These are phyloP conservation scores for Brassica juncea DNA, from an alignment of 345 rosid genomes.

Conservation along the genomic window DNA sequence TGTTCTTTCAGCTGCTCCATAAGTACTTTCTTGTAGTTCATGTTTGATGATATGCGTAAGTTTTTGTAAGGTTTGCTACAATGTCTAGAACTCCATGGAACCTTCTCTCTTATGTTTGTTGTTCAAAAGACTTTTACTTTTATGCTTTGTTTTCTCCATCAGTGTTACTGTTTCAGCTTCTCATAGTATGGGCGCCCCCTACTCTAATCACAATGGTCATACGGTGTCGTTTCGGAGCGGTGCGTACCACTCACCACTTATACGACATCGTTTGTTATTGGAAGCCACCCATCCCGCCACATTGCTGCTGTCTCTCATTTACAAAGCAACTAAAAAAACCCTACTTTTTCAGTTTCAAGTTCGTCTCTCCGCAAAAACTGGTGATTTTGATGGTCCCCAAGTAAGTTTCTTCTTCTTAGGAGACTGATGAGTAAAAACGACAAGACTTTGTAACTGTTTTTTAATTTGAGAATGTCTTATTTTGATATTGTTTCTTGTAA, in stretches of 20 bases:
- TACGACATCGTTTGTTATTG: slow-evolving; percentile 7
- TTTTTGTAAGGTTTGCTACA: neutral
- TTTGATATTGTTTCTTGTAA: neutral
- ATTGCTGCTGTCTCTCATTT: neutral
- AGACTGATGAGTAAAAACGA: neutral
- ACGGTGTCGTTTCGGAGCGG: neutral
- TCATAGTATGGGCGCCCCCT: neutral
- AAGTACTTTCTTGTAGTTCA: neutral
- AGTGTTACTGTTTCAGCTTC: neutral
- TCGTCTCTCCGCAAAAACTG: neutral
- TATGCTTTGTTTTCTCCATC: slow-evolving; percentile 5
- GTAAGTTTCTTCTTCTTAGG: slow-evolving; percentile 10
- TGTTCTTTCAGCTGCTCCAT: neutral
- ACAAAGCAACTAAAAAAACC: slow-evolving; percentile 4
- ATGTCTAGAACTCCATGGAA: neutral
- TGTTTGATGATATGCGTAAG: slow-evolving; percentile 7
- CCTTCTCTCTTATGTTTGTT: slow-evolving; percentile 16
- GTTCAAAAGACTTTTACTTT: neutral
- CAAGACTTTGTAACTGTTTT: neutral
- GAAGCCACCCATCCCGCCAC: slow-evolving; percentile 25
- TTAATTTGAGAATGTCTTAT: neutral
- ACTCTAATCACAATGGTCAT: neutral
- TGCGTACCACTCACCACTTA: neutral
- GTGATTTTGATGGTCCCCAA: neutral
- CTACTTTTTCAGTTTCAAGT: slow-evolving; percentile 15